Evolutionary conservation across 345 rosid genomes (phyloP), one percentile per base, ranked within the genome.

Genomic region (Hibiscus syriacus): DNA sequence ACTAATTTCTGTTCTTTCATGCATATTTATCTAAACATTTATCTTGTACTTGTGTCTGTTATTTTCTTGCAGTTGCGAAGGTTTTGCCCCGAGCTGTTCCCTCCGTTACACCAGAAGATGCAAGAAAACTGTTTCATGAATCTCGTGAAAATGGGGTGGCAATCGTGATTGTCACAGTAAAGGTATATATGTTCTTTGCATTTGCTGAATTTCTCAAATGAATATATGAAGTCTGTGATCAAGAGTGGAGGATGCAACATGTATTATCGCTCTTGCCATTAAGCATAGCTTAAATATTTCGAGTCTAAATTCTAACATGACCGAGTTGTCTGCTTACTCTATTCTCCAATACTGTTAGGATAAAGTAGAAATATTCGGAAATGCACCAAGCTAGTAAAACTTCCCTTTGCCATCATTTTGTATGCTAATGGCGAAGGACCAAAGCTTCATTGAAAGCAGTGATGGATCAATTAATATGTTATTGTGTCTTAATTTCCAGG

Each of bases 41-140:
- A 13, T 22, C n/a, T 61, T 22, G n/a, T 62, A 23, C 12, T 6
- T 46, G 23, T 62, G 39, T 38, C 23, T 22, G 27, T 20, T 60
- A 25, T 72, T 76, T 17, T 46, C 38, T 39, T 72, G 29, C 39
- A 78, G 81, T 64, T 45, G 76, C 69, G 0, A 78, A 64, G 72
- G 76, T 78, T 5, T 57, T 78, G 36, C 78, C 81, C 23, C 76
- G n/a, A 74, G 74, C 6, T 70, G 78, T 78, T 64, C 81, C 78
- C 20, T 74, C 71, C 20, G 69, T 74, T 25, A 64, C 76, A 20
- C 72, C 76, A 9, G 70, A 78, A 43, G 78, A 64, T 71, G 76
- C 81, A n/a, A 72, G 76, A 68, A 78, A 41, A 53, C 55, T 78
- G 39, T 78, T 74, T 29, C 73, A 71, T 20, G 63, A 43, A 14